phyloP scores from a whole-genome alignment of 768 basidiomycete species.

The Mycena amicta region DNA sequence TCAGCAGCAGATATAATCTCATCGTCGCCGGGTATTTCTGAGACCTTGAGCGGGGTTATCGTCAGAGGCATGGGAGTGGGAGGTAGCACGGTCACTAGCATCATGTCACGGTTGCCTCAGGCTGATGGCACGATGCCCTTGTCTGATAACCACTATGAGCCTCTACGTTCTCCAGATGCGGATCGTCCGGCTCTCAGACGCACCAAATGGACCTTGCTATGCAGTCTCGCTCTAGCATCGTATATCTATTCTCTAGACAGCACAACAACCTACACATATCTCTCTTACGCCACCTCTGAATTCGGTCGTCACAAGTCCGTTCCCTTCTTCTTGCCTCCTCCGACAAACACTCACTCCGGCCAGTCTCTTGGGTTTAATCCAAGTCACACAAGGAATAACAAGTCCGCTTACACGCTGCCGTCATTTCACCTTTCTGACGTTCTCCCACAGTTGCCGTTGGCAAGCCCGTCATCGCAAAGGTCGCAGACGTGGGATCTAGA shows the following conservation, averaged over 20 bases:
- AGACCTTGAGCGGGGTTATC: conserved; percentile 39
- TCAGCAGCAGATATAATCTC: conserved; percentile 54
- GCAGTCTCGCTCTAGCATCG: conserved; percentile 65
- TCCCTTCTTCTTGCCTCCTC: no score
- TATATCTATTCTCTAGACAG: conserved; percentile 80
- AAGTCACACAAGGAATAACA: conserved; percentile 56
- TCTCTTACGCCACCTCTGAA: conserved; percentile 55
- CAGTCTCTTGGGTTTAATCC: conserved; percentile 56
- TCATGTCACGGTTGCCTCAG: conserved; percentile 3
- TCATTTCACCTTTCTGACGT: conserved; percentile 1
- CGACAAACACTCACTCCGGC: background rate
- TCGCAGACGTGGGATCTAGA: conserved; percentile 71
- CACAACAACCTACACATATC: conserved; percentile 68
- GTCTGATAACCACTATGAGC: conserved; percentile 3
- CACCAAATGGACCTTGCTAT: conserved; percentile 61
- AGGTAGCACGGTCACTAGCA: background rate
- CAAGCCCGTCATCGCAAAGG: conserved; percentile 75
- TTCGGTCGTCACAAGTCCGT: conserved; percentile 45
- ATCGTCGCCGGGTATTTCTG: conserved; percentile 68
- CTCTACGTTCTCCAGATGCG: conserved; percentile 28
- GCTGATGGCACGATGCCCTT: background rate
- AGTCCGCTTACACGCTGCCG: conserved; percentile 35
- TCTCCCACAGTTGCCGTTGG: conserved; percentile 39
- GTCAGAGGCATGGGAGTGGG: conserved; percentile 35
- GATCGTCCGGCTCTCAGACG: conserved; percentile 40